phyloP scores from a whole-genome alignment of 805 yeast genomes.

The Ogataea kodamae region DNA sequence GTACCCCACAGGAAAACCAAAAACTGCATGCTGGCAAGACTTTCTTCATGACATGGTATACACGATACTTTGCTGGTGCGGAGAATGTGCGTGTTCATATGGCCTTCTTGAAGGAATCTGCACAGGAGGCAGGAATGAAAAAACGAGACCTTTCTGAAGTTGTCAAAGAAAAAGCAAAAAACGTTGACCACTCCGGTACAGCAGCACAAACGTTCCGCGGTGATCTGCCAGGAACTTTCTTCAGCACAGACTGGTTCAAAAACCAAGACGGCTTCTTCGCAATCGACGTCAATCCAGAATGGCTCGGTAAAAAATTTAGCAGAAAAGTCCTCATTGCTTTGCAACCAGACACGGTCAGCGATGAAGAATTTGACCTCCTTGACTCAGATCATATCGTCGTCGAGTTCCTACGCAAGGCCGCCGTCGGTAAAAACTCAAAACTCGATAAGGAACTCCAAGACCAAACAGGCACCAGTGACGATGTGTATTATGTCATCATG shows the following conservation, averaged over 20 bases:
- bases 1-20: constrained; percentile 68
- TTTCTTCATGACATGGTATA: constrained; percentile 80
- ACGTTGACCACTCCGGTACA: constrained; percentile 15
- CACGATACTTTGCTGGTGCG: constrained; percentile 59
- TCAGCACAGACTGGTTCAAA: constrained; percentile 65
- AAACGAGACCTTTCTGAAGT: constrained; percentile 34
- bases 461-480: constrained; percentile 41
- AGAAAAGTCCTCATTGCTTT: constrained; percentile 62
- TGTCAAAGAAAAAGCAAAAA: constrained; percentile 16
- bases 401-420: constrained; percentile 48
- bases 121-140: constrained; percentile 53
- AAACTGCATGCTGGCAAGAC: constrained; percentile 56
- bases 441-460: constrained; percentile 32
- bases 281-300: constrained; percentile 54
- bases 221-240: constrained; percentile 44
- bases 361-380: constrained; percentile 61
- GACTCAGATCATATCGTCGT: constrained; percentile 41
- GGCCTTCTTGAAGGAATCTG: constrained; percentile 57
- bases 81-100: constrained; percentile 64
- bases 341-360: constrained; percentile 66
- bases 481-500: constrained; percentile 55
- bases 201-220: too few relatives aligned
- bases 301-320: constrained; percentile 55
- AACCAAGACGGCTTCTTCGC: constrained; percentile 62
- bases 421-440: constrained; percentile 45